phyloP scores from a whole-genome alignment of 495 filamentous ascomycete genomes.

The Tetracladium marchalianum region DNA sequence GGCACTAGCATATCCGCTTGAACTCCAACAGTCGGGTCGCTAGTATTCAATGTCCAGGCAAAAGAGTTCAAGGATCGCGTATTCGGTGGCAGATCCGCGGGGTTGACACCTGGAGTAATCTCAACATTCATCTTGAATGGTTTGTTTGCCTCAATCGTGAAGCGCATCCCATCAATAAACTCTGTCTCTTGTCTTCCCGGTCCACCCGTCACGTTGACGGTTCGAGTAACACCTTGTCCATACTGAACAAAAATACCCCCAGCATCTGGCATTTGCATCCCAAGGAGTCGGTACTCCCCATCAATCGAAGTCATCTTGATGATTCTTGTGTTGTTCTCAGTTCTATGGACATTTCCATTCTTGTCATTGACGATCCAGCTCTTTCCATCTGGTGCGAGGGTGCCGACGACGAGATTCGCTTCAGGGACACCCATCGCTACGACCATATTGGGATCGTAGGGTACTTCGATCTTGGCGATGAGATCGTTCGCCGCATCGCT shows the following conservation, averaged over 20 bases:
- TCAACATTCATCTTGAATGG: constrained; percentile 10
- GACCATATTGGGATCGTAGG: constrained; percentile 8
- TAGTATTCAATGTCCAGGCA: constrained; percentile 14
- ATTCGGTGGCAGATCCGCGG: constrained; percentile 7
- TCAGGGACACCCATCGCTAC: constrained; percentile 7
- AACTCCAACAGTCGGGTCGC: constrained; percentile 6
- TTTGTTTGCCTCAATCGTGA: constrained; percentile 4
- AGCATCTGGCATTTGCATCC: constrained; percentile 5
- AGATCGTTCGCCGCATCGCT: constrained; percentile 15
- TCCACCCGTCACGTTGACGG: constrained; percentile 13
- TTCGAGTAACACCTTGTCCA: constrained; percentile 11
- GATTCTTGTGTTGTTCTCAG: constrained; percentile 15
- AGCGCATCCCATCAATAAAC: constrained; percentile 14
- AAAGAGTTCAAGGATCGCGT: constrained; percentile 12
- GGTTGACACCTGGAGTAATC: constrained; percentile 13
- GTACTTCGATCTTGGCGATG: constrained; percentile 17
- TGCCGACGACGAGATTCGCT: constrained; percentile 11
- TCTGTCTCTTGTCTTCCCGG: constrained; percentile 9
- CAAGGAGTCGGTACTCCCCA: constrained; percentile 11
- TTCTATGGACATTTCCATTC: constrained; percentile 12
- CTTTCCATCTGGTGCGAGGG: constrained; percentile 6
- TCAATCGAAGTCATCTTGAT: constrained; percentile 16
- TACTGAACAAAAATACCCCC: constrained; percentile 12
- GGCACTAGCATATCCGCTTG: constrained; percentile 13
- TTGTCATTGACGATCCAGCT: constrained; percentile 9